Percentiles rank a stretch among this genome's conserved stretches.
Evolutionary conservation across 2,329 filamentous ascomycete genomes (phyloP).

Genomic region (Nemania bipapillata): DNA sequence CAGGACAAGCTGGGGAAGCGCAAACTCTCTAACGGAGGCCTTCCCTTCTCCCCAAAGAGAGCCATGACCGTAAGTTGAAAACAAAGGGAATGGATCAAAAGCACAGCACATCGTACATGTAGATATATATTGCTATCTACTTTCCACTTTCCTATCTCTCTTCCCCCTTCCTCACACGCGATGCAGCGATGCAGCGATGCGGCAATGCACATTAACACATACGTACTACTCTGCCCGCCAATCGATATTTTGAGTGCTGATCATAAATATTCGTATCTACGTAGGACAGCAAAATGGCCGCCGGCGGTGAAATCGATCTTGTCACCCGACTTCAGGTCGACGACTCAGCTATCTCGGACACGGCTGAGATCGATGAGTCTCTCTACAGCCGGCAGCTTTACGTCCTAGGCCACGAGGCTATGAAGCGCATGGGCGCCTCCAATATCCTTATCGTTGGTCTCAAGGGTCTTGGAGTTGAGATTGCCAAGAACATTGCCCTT

Average conservation of each 20-base stretch:
- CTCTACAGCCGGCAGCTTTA: constrained; percentile 80
- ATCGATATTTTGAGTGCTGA: constrained; percentile 31
- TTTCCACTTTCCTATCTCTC: background rate
- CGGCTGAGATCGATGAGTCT: constrained; percentile 74
- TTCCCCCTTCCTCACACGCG: background rate
- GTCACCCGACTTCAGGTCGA: constrained; percentile 74
- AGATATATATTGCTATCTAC: background rate
- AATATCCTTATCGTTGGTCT: constrained; percentile 92
- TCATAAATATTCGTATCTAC: constrained; percentile 13
- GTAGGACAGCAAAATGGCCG: constrained; percentile 62
- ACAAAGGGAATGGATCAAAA: background rate
- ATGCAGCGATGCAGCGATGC: too few relatives aligned
- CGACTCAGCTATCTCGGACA: constrained; percentile 63
- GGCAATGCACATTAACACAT: background rate
- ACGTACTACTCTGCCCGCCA: background rate
- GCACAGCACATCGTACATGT: background rate
- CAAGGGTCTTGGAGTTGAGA: constrained; percentile 94
- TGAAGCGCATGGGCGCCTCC: constrained; percentile 98
- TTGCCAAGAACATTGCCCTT: constrained; percentile 98
- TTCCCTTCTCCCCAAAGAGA: constrained; percentile 67
- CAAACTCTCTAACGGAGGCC: constrained; percentile 71
- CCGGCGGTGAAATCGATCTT: constrained; percentile 66
- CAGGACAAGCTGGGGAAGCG: constrained; percentile 72
- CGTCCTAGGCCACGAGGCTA: constrained; percentile 79
- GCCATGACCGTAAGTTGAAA: constrained; percentile 68